A percentile compares a stretch with the other conserved stretches of the same genome.
Conservation (phyloP, 352 stramenopile genomes). For the Phytophthora rubi region DNA sequence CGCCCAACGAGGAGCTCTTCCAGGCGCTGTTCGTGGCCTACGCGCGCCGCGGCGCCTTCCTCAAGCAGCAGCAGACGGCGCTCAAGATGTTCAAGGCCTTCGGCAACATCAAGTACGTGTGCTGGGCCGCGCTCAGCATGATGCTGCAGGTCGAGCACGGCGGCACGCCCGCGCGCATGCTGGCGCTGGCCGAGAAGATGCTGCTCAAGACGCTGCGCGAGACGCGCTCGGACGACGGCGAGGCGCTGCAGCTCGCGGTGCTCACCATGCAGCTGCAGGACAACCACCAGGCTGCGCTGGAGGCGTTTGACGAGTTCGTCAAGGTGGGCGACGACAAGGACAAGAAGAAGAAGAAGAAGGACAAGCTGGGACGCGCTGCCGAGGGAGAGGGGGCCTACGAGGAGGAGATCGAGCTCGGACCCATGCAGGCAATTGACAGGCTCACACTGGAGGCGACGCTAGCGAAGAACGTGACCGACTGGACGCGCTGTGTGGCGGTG, state of each 20-base stretch:
- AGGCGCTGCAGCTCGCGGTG: conserved; percentile 74
- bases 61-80: conserved; percentile 89
- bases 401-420: conserved; percentile 84
- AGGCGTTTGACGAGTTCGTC: conserved; percentile 78
- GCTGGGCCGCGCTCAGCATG: conserved; percentile 85
- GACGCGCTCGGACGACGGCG: conserved; percentile 60
- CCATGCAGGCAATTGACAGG: conserved; percentile 83
- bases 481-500: conserved; percentile 55
- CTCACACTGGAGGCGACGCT: conserved; percentile 74
- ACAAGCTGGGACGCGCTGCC: conserved; percentile 51
- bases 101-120: conserved; percentile 76
- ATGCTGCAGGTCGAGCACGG: conserved; percentile 82
- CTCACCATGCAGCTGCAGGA: conserved; percentile 78
- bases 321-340: conserved; percentile 25
- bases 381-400: conserved; percentile 81
- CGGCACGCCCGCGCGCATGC: conserved; percentile 71
- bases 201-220: conserved; percentile 79
- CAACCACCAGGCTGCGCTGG: conserved; percentile 68
- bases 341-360: conserved; percentile 26
- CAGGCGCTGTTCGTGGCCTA: conserved; percentile 79
- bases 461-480: conserved; percentile 56
- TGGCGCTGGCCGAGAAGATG: conserved; percentile 82
- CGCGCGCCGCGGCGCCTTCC: conserved; percentile 62
- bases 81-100: conserved; percentile 90
- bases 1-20: conserved; percentile 76